Evolutionary conservation across 371 early-diverging fungal species (phyloP), one percentile per base, ranked within the genome.

Genomic region (Circinella minor): DNA sequence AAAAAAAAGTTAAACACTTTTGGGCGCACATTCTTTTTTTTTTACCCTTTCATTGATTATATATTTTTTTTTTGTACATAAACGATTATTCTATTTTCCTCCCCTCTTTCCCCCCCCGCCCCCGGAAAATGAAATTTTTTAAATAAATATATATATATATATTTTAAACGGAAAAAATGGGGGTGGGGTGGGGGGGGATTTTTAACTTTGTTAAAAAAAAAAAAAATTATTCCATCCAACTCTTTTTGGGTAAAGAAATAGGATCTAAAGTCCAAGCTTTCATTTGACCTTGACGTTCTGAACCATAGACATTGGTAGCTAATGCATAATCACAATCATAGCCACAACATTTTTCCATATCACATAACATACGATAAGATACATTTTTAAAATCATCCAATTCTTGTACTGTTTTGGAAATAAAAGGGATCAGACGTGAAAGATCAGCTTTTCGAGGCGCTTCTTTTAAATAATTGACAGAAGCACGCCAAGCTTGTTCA

Each of bases 391-490:
- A 66, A 17, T 59, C 60, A 38, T 69, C 67, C 67, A 66, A 57
- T 20, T 75, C 76, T 13, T 66, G 46, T 38, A 75, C 18, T 3
- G 66, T 61, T 43, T 62, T 17, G 37, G 60, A 49, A 17, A 75
- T 27, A 66, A 75, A 72, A 36, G 62, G 55, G 38, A 66, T 27
- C 18, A 75, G 55, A 47, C 64, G 68, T 15, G 20, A 43, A 13
- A 75, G 55, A 61, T 75, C 72, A 5, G 66, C 63, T 37, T 65
- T 59, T 27, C 75, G 66, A 9, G 66, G 55, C 10, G 69, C 70
- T 27, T 68, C 72, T 49, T 75, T 75, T 36, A 62, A 43, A 49
- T 75, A 75, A n/a, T 55, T 14, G 14, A 46, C 27, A 27, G 55
- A 61, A 17, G 61, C 64, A 7, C 27, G 18, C 13, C n/a, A 18